Conservation (phyloP, 2,329 filamentous ascomycete species). For the Xylaria multiplex region DNA sequence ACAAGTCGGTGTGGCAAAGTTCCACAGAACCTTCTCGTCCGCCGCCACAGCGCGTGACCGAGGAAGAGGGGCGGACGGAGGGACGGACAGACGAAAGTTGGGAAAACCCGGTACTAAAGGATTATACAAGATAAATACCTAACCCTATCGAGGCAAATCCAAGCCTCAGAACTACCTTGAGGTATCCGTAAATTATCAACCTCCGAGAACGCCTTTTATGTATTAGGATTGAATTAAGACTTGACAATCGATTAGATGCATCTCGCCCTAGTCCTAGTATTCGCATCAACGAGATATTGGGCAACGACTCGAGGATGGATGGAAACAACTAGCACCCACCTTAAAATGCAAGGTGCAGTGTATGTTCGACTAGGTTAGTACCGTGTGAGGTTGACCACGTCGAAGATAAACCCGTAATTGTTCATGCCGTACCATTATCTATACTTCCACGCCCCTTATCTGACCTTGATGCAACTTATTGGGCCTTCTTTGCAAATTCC, state of each 20-base stretch:
- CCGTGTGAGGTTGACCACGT: conserved; percentile 1
- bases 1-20: too few species aligned
- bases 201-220: neutral
- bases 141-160: neutral
- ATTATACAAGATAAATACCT: neutral
- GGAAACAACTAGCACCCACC: conserved; percentile 3
- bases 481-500: conserved; percentile 84
- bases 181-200: neutral
- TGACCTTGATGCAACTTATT: conserved; percentile 43
- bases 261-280: neutral
- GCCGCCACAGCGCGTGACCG: neutral
- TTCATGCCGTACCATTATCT: conserved; percentile 31
- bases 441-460: neutral
- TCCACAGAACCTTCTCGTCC: too few species aligned
- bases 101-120: neutral
- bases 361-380: neutral
- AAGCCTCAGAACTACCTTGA: neutral
- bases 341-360: neutral
- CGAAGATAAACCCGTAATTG: neutral
- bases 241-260: neutral
- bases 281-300: neutral
- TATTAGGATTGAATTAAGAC: neutral
- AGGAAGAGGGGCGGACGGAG: neutral
- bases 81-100: too few species aligned
- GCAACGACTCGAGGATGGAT: neutral